Evolutionary conservation across 257 asterid species (phyloP).

Genomic region (Nicotiana tomentosiformis): DNA sequence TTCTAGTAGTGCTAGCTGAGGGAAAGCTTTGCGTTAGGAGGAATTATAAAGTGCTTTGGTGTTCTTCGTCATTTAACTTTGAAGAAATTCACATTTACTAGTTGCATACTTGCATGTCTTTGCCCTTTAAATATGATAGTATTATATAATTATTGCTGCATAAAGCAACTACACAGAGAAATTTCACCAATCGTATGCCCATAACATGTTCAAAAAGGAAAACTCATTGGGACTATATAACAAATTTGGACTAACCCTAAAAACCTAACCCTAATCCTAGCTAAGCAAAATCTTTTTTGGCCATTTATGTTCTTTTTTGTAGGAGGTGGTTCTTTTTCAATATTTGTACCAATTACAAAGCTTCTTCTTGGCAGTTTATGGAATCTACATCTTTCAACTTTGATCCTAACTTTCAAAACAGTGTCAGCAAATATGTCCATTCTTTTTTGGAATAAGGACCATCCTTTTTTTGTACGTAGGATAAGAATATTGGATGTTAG

Average conservation of each 20-base stretch:
- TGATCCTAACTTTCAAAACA: constrained; percentile 2
- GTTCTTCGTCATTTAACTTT: too few species aligned
- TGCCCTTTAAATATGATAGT: too few species aligned
- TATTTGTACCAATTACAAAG: neutral
- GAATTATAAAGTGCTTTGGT: too few species aligned
- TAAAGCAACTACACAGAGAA: neutral
- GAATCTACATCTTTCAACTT: constrained; percentile 3
- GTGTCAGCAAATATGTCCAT: constrained; percentile 2
- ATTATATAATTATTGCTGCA: too few species aligned
- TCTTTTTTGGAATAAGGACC: neutral
- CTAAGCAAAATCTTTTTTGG: neutral
- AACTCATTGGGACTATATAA: neutral
- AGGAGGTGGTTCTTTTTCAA: neutral
- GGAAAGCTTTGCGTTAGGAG: neutral
- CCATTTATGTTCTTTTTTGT: neutral
- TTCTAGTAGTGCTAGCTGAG: neutral
- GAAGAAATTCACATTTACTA: too few species aligned
- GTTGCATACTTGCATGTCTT: too few species aligned
- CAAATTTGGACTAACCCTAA: neutral
- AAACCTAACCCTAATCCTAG: neutral
- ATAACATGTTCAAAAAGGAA: neutral
- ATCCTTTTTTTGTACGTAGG: neutral
- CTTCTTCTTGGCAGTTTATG: neutral
- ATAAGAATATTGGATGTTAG: neutral
- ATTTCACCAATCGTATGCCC: neutral